A percentile compares a stretch with the other conserved stretches of the same genome.
phyloP scores from a whole-genome alignment of 768 basidiomycete species.

The Termitomyces sp. region DNA sequence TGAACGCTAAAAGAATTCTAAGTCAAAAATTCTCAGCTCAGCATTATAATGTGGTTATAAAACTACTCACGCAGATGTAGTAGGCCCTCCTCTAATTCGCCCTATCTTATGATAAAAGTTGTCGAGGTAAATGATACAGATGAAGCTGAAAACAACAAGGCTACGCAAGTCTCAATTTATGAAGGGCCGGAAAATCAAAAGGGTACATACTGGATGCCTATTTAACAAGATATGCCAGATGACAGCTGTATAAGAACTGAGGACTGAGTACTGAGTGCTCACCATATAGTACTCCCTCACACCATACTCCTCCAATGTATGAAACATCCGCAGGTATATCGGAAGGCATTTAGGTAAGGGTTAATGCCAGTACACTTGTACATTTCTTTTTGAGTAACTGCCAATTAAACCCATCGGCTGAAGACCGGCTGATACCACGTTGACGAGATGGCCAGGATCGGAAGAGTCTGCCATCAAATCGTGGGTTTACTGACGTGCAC shows the following conservation, averaged over 20 bases:
- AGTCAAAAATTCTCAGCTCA: not conserved
- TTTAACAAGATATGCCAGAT: not conserved
- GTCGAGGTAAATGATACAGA: conserved; percentile 18
- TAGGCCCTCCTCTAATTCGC: conserved; percentile 5
- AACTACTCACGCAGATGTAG: conserved; percentile 15
- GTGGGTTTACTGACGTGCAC: not conserved
- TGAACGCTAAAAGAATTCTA: conserved; percentile 18
- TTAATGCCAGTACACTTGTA: not conserved
- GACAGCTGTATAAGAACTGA: not conserved
- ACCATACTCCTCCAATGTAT: conserved; percentile 26
- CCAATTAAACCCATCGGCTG: not conserved
- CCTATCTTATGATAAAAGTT: conserved; percentile 16
- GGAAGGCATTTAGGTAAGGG: conserved; percentile 15
- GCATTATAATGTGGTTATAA: too few species aligned
- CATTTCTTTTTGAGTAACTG: not conserved
- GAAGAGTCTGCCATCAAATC: not conserved
- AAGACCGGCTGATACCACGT: not conserved
- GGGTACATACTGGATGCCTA: conserved; percentile 21
- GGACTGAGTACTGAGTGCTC: not conserved
- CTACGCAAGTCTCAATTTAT: conserved; percentile 3
- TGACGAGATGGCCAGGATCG: not conserved
- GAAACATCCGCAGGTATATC: conserved; percentile 25
- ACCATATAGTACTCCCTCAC: conserved; percentile 25
- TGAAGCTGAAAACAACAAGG: conserved; percentile 17
- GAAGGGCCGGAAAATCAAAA: not conserved